A percentile compares a stretch with the other conserved stretches of the same genome.
Conservation (phyloP, 1,284 basidiomycete species). For the Vanrija sp. region DNA sequence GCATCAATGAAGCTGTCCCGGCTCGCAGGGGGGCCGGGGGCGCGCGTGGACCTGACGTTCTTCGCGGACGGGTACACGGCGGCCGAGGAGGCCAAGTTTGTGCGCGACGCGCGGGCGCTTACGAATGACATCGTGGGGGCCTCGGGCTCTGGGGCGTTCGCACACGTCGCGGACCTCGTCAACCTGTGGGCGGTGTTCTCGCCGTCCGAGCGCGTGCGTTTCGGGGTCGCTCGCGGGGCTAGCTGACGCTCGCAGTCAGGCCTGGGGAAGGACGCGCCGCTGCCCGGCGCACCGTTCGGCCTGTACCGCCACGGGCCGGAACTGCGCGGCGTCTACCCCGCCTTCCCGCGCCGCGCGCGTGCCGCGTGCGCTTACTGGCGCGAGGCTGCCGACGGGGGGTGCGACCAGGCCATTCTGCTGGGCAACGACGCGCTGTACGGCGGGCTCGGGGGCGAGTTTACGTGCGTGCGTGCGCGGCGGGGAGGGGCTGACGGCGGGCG, state of each 20-base stretch:
- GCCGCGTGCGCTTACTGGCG: conserved; percentile 59
- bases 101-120: conserved; percentile 63
- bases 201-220: conserved; percentile 58
- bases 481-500: conserved; percentile 1
- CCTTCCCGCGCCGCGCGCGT: conserved; percentile 62
- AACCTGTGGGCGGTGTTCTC: conserved; percentile 80
- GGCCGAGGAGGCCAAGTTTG: conserved; percentile 63
- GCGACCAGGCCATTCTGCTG: conserved; percentile 73
- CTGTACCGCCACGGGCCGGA: conserved; percentile 75
- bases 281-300: conserved; percentile 68
- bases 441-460: conserved; percentile 76
- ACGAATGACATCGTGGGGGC: conserved; percentile 69
- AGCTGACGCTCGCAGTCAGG: conserved; percentile 59
- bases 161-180: conserved; percentile 54
- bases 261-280: conserved; percentile 64
- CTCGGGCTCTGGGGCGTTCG: too few species aligned
- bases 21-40: too few species aligned
- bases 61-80: conserved; percentile 46
- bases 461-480: conserved; percentile 55
- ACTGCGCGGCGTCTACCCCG: conserved; percentile 70
- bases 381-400: conserved; percentile 53
- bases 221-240: too few species aligned
- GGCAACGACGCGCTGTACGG: conserved; percentile 79
- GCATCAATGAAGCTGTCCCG: too few species aligned
- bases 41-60: neutral